These are phyloP conservation scores for Tricholoma terreum DNA, from an alignment of 768 basidiomycete genomes.

Conservation along the genomic window DNA sequence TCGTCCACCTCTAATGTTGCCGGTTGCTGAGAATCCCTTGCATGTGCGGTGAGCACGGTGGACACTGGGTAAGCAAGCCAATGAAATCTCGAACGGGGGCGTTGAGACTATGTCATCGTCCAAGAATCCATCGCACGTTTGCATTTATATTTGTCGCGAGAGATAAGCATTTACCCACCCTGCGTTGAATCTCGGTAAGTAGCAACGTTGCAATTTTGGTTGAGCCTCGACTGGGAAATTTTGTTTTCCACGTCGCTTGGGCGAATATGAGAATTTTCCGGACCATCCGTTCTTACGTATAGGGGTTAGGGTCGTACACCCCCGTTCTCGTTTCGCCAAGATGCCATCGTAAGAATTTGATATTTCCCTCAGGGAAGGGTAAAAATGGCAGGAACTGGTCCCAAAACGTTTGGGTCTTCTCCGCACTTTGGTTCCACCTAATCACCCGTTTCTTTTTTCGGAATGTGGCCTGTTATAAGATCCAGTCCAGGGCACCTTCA, in stretches of 20 bases:
- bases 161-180: no score
- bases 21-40: neutral
- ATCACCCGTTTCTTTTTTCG: neutral
- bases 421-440: neutral
- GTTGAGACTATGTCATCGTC: no score
- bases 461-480: conserved; percentile 13
- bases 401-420: neutral
- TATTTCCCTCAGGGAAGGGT: neutral
- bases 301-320: neutral
- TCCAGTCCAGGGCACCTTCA: conserved; percentile 1
- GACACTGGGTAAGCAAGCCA: conserved; percentile 1
- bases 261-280: neutral
- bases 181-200: neutral
- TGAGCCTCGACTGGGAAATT: neutral
- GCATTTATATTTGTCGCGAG: neutral
- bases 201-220: neutral
- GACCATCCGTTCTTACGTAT: neutral
- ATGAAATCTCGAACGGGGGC: neutral
- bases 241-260: neutral
- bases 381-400: neutral
- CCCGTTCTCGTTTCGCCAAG: neutral
- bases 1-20: neutral
- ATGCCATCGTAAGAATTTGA: neutral
- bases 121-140: neutral
- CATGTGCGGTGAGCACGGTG: neutral